Base-by-base conservation (phyloP, 805 yeast genomes). In the Yarrowia sp. region DNA sequence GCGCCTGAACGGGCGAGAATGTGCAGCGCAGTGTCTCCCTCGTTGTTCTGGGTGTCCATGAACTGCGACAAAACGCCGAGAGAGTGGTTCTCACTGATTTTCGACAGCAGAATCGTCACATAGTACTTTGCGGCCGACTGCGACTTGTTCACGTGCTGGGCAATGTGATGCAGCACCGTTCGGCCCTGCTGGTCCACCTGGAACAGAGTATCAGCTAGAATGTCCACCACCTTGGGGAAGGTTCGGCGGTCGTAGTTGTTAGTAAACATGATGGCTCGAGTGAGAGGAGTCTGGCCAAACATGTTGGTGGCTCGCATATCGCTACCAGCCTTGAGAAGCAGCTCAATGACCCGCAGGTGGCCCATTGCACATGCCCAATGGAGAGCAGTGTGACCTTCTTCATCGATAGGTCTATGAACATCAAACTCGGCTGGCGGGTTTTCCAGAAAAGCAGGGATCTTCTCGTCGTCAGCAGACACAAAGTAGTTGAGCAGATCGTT, bases 321-420 rank as follows among this genome's bases (percentile, higher is more conserved):
- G 2, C 97, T 95, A 5, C 97, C 97, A 48, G 89, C 86, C 38
- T 87, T 82, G 40, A 91, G 79, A 50, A 95, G 82, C 14, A 92
- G 84, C 72, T 89, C 95, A 69, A 91, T 87, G 79, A 93, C 87
- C 58, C 84, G 85, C 42, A 89, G 79, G 76, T 89, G 91, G 3
- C 98, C 99, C 85, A 95, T 92, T 0, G 98, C 90, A 70, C 98
- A 92, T 0, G 98, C 97, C 98, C 98, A 95, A 78, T 95, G 99
- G 73, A 95, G 87, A 1, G 97, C 89, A 0, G 97, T 90, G 75
- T 95, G 96, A 1, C 97, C 96, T 75, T 95, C 98, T 70, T 91
- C 93, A 76, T 95, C 99, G 35, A 95, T 91, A 4, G 92, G 87
- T 67, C 89, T 91, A 80, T 88, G 85, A 70, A 90, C 84, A 72